Base-by-base conservation (phyloP, 2,329 filamentous ascomycete genomes). In the Talaromyces piceae region DNA sequence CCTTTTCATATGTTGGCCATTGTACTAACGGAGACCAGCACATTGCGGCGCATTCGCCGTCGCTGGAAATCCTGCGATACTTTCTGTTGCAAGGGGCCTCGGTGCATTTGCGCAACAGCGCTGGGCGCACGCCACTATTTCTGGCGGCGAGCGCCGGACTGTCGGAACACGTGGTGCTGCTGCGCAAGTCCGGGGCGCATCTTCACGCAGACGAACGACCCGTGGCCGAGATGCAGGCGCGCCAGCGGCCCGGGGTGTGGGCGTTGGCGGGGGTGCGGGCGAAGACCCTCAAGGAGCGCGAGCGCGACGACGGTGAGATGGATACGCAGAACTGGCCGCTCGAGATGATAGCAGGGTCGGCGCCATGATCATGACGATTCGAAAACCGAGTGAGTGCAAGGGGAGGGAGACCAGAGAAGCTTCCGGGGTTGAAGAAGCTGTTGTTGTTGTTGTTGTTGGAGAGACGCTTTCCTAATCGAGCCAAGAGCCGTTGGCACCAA, bases 91-190 rank as follows among this genome's bases (percentile, higher is more conserved):
- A 78, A 54, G 79, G 79, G 49, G 78, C 75, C 11, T 81, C 77
- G 13, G 79, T 83, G 41, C 80, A 82, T 63, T 66, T 81, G 25
- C 77, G 80, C 49, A 82, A 82, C 62, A 73, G 76, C 54, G 72
- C 71, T 51, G 78, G 78, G 22, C 73, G 77, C 57, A 82, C 80
- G 46, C 79, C 80, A 52, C 70, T 83, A 46, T 82, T 79, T 63
- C 67, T 82, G 48, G 79, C 80, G 3, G 79, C 80, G 45, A 77
- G 77, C 57, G 77, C 77, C 26, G 78, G 79, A 45, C 65, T 80
- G 50, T 63, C 67, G 47, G 74, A 79, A 45, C 77, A 82, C 58
- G 79, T 81, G 53, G 60, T 68, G 55, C 68, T 80, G 43, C 68
- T 83, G 45, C 72, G 73, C 43, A 73, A 77, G 61, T 78, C 77